Evolutionary conservation across 2,329 filamentous ascomycete genomes (phyloP), one percentile per base, ranked within the genome.

Genomic region (Penicillium corylophilum): DNA sequence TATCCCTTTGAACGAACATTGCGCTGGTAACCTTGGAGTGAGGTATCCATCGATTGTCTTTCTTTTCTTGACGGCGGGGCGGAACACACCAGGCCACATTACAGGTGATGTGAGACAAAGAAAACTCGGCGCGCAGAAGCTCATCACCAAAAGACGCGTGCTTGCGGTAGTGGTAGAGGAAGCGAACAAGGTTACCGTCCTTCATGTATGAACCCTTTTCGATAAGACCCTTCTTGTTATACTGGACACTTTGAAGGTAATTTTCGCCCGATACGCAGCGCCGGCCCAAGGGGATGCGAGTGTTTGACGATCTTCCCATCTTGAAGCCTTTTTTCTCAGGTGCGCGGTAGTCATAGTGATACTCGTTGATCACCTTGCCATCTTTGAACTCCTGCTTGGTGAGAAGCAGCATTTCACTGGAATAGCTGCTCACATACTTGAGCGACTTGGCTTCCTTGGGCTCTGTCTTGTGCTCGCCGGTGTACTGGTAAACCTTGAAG

Each of bases 21-120:
- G 79, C 80, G 62, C 81, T 76, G 4, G 76, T 80, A 2, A 82
- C 77, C 45, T 79, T 78, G 16, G 79, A 75, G 54, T 79, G 77
- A 6, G 80, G 79, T 47, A 82, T 81, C 78, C 79, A 82, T 44
- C 75, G 72, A 43, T 82, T 77, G 50, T 77, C 70, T 62, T 78
- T 79, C 55, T 80, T 75, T 3, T 76, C 73, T 56, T 77, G 76
- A 16, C 73, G 74, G 33, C 74, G 71, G 3, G 79, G 78, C 48
- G 79, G 77, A 26, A 77, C 77, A 57, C 76, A 79, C 79, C 80
- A 82, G 22, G 77, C 77, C 2, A 82, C 78, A 13, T 77, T 80
- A 57, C 76, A 78, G 36, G 73, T 80, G 55, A 82, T 77, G 59
- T 82, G 79, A 4, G 77, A 73, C 46, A 82, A 70, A 0, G 76